phyloP scores from a whole-genome alignment of 1,284 basidiomycete species.

The Apiotrichum brassicae region DNA sequence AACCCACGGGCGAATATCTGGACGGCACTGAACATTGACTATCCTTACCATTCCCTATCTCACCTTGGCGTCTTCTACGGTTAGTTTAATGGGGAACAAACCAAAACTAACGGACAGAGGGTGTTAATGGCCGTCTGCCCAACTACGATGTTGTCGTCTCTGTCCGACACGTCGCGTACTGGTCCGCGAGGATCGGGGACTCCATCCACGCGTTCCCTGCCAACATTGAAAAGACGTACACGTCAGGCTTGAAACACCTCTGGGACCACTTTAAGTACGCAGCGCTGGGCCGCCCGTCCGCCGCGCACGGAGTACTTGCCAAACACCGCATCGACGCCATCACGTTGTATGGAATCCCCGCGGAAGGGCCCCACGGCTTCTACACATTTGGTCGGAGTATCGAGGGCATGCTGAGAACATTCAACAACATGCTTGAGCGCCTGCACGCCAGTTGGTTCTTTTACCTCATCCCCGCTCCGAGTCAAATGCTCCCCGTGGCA shows the following conservation, averaged over 20 bases:
- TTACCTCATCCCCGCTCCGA: constrained; percentile 70
- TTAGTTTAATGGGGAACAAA: too few relatives aligned
- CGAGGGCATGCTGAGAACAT: constrained; percentile 78
- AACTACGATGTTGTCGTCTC: constrained; percentile 94
- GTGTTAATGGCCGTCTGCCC: constrained; percentile 85
- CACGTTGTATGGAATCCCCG: constrained; percentile 80
- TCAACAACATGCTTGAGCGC: constrained; percentile 86
- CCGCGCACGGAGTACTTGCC: constrained; percentile 48
- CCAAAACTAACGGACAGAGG: too few relatives aligned
- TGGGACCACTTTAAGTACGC: constrained; percentile 37
- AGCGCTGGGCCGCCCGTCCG: constrained; percentile 42
- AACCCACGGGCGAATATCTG: constrained; percentile 81
- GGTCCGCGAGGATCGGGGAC: constrained; percentile 65
- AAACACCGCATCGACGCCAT: constrained; percentile 87
- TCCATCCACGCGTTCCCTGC: constrained; percentile 64
- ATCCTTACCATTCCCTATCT: constrained; percentile 92
- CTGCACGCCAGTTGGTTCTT: constrained; percentile 95
- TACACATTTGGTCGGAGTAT: constrained; percentile 79
- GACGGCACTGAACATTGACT: constrained; percentile 92
- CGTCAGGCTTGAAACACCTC: constrained; percentile 31
- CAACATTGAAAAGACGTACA: constrained; percentile 7
- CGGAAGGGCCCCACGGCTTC: constrained; percentile 89
- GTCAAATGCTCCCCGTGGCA: constrained; percentile 80
- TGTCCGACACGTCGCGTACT: constrained; percentile 63
- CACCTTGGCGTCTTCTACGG: constrained; percentile 87